Base-by-base conservation (phyloP, 257 asterid genomes). In the Nyctanthes arbortristis region DNA sequence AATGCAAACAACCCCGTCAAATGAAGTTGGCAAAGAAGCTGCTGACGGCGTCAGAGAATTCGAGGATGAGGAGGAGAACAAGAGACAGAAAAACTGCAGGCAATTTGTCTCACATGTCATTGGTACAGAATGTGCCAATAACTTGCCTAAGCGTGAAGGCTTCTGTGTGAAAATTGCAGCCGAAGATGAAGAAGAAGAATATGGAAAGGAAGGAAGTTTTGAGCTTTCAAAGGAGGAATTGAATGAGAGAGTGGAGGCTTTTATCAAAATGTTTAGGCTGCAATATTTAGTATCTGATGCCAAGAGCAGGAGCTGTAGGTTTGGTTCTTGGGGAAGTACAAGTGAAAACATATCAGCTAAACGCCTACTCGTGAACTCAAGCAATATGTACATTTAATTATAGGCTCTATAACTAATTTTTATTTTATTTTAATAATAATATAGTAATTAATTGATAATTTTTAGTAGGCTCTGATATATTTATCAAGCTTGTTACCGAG, bases 211-310 rank as follows among this genome's bases (percentile, higher is more conserved):
- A 34, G 59, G 83, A 73, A 29, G 79, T 72, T 35, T 75, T 30
- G 81, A 86, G 74, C 80, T 93, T 5, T 81, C 97, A 0, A 73
- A 75, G 78, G 82, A 81, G 74, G 89, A 84, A 47, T 76, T 84
- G 70, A 84, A 84, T 29, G 69, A 76, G 67, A 84, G 82, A 78
- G 89, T 69, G 16, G 89, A 84, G 72, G 84, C 86, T 45, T 84
- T 78, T 37, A 79, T 84, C 69, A 74, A 83, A 2, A 84, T 73
- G 84, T 79, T 84, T 60, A 78, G 85, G 66, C 82, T 74, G 63
- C 84, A 52, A 52, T 52, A 77, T 75, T 70, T 82, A 56, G 72
- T 76, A 3, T 72, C 83, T 40, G 87, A 84, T 68, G 82, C 82
- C 14, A 75, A 62, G 77, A 75, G 71, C 7, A 71, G 56, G 20